phyloP scores from a whole-genome alignment of 2,329 filamentous ascomycete genomes.

The Cryoendolithus antarcticus region DNA sequence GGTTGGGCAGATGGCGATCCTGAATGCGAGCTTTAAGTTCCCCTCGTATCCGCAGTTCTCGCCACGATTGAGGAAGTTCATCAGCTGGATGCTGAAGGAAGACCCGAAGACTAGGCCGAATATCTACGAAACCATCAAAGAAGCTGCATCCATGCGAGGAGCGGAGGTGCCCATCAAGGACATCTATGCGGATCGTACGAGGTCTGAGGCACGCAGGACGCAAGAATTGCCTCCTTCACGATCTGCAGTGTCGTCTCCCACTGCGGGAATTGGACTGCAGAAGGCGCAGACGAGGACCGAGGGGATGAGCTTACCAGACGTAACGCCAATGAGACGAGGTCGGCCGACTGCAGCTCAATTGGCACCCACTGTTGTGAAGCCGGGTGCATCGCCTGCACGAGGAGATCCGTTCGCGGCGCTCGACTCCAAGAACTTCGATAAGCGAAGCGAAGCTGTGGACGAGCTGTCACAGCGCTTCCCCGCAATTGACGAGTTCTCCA shows the following conservation, averaged over 20 bases:
- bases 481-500: conserved; percentile 81
- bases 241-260: conserved; percentile 25
- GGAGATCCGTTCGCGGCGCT: conserved; percentile 86
- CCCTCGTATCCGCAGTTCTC: conserved; percentile 83
- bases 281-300: conserved; percentile 64
- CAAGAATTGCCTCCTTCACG: conserved; percentile 46
- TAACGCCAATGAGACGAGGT: conserved; percentile 87
- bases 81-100: conserved; percentile 85
- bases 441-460: conserved; percentile 46
- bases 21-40: conserved; percentile 91
- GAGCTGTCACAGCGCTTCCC: conserved; percentile 80
- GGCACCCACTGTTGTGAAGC: conserved; percentile 35
- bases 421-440: conserved; percentile 50
- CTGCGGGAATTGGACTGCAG: conserved; percentile 54
- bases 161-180: conserved; percentile 76
- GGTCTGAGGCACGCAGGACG: conserved; percentile 50
- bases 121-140: conserved; percentile 83
- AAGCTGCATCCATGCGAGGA: conserved; percentile 81
- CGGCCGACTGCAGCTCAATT: conserved; percentile 47
- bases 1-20: conserved; percentile 89
- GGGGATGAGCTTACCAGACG: conserved; percentile 67
- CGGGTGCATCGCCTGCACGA: conserved; percentile 34
- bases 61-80: conserved; percentile 75
- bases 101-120: conserved; percentile 69
- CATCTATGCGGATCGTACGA: conserved; percentile 44